Evolutionary conservation across 1,284 basidiomycete genomes (phyloP), one percentile per base, ranked within the genome.

Genomic region (Xanthoconium separans): DNA sequence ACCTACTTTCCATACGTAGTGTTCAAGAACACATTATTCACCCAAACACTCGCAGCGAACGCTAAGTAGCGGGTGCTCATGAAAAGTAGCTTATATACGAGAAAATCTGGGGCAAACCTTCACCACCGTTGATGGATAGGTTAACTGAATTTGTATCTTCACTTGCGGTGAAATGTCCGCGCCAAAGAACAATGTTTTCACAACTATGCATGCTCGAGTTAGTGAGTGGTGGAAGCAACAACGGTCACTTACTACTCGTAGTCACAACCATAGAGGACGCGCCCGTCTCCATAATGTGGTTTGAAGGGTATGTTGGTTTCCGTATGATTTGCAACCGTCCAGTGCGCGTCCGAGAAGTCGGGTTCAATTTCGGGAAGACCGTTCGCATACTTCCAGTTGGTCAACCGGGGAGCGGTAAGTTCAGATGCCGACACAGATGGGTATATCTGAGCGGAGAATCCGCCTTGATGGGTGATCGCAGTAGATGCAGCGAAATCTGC

Each of bases 41-140:
- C 68, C 85, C 87, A 93, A 8, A 91, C 83, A 47, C 84, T 88
- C 2, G 86, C 87, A 18, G 89, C 89, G 57, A 89, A 91, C 0
- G 83, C 88, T 54, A 31, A 50, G 37, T 9, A 29, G 33, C 54
- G 22, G 58, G 44, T 6, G 27, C 39, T 42, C 12, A 31, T 52
- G 31, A 51, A 47, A 37, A 39, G 20, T 34, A 15, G 31, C 4
- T 37, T 46, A 39, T 34, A 22, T 27, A n/a, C 6, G 49, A 44
- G 9, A 40, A 29, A 20, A 43, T 37, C 15, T 20, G 12, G 12
- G 40, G 65, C 73, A 40, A 55, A 89, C 89, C 86, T 76, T 82
- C 76, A 20, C 91, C 90, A 12, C 91, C 91, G 59, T 90, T 89
- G 61, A 93, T 84, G 0, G 84, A 84, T 10, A 93, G 69, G 57